A percentile compares a stretch with the other conserved stretches of the same genome.
Evolutionary conservation across 441 rosid species (phyloP).

Genomic region (Gossypium laxum): DNA sequence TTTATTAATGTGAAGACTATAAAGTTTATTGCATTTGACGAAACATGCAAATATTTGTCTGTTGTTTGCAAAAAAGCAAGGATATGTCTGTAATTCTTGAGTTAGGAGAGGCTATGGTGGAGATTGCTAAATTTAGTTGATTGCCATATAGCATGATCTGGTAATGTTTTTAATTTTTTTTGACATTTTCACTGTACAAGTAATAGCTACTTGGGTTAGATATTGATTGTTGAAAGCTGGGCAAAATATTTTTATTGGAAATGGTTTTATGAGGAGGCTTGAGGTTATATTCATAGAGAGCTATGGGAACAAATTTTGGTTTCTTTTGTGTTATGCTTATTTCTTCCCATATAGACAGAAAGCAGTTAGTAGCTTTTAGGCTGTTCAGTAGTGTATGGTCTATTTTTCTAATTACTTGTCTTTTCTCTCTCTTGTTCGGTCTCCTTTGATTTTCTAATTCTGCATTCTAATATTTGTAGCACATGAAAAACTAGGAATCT

Average conservation of each 20-base stretch:
- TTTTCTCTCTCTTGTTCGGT: background rate
- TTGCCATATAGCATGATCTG: background rate
- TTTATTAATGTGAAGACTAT: background rate
- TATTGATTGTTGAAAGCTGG: background rate
- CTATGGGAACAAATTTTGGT: background rate
- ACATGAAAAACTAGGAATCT: constrained; percentile 7
- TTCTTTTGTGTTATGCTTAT: background rate
- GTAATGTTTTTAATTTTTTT: background rate
- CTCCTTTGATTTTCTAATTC: background rate
- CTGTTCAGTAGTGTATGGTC: background rate
- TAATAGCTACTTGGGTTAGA: background rate
- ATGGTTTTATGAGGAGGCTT: background rate
- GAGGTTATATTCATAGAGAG: background rate
- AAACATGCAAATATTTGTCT: background rate
- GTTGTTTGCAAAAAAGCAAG: background rate
- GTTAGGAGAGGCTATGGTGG: background rate
- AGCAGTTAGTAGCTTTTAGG: background rate
- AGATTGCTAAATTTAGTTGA: background rate
- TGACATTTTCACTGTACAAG: background rate
- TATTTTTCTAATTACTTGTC: background rate
- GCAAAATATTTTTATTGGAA: background rate
- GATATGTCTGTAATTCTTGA: background rate
- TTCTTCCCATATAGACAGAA: background rate
- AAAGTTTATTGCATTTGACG: background rate
- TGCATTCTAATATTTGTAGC: constrained; percentile 1